Evolutionary conservation across 2,329 filamentous ascomycete species (phyloP), one percentile per base, ranked within the genome.

Genomic region (Xylaria sp.): DNA sequence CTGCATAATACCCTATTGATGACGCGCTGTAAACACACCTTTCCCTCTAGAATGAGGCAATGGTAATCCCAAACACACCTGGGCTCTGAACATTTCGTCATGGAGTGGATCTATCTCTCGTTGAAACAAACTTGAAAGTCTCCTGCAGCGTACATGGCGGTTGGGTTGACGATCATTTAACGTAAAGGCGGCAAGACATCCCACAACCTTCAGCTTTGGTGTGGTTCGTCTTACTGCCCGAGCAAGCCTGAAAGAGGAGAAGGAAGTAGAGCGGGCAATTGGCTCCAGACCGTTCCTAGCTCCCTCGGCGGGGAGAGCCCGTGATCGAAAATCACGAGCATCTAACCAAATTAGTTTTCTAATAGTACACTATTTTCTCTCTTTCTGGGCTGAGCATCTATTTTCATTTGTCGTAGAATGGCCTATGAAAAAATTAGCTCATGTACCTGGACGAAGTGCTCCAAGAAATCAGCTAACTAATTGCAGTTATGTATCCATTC

Each of bases 181-280:
- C 51, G 48, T 27, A 58, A 51, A 51, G 19, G 21, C 30, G 32
- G 39, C 27, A 39, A 7, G 45, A 51, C 42, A 64, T 17, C 39
- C 30, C 27, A 36, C 19, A n/a, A 4, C 19, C 27, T 32, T 55
- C 17, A 55, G 42, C 17, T 32, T 48, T 57, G 5, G 56, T 27
- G 51, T 32, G 42, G 17, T 30, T 42, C 45, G 24, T 61, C 65
- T 51, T 61, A 51, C 56, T 64, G 27, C 48, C 30, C 21, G 6
- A 32, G 39, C 48, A 48, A 54, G 14, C 56, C 61, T 47, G 21
- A 45, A 50, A 61, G 53, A 58, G 48, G 64, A 64, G n/a, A 56
- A 7, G 47, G 24, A 34, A 45, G 45, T n/a, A 24, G 34, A 56
- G 56, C 39, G 42, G 50, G 39, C 14, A 65, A 48, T n/a, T 11